Percentiles rank a stretch among this genome's conserved stretches.
These are phyloP conservation scores for Wickerhamiella azyma DNA, from an alignment of 805 yeast genomes.

Conservation along the genomic window DNA sequence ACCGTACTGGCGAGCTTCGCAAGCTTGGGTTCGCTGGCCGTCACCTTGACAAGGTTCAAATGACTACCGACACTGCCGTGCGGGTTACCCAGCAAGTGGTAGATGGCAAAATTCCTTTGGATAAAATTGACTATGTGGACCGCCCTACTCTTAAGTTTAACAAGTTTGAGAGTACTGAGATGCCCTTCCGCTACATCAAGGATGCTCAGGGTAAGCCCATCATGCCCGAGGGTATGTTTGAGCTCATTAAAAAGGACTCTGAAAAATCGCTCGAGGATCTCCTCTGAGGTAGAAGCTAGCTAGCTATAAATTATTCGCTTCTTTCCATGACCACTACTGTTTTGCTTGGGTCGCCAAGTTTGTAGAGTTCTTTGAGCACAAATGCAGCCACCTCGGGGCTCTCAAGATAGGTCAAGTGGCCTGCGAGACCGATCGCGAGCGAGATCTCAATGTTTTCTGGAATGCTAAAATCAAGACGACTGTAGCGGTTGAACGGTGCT, in stretches of 20 bases:
- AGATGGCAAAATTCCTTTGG: slow-evolving; percentile 43
- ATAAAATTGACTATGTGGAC: slow-evolving; percentile 71
- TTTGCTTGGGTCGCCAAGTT: not conserved
- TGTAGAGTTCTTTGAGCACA: slow-evolving; percentile 42
- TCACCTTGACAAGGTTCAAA: slow-evolving; percentile 75
- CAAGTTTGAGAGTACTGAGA: slow-evolving; percentile 84
- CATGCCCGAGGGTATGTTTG: slow-evolving; percentile 83
- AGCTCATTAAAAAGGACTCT: slow-evolving; percentile 70
- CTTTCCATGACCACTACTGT: not conserved
- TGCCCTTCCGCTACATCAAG: slow-evolving; percentile 89
- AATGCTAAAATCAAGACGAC: slow-evolving; percentile 69
- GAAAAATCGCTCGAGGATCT: slow-evolving; percentile 38
- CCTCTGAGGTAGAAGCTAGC: too few species aligned
- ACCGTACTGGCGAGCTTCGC: slow-evolving; percentile 82
- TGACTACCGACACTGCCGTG: slow-evolving; percentile 97
- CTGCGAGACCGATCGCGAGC: slow-evolving; percentile 62
- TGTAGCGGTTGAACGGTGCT: slow-evolving; percentile 45
- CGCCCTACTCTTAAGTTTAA: slow-evolving; percentile 86
- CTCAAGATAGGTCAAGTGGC: slow-evolving; percentile 81
- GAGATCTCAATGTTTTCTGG: slow-evolving; percentile 73
- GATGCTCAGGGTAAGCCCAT: slow-evolving; percentile 58
- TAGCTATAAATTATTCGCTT: not conserved
- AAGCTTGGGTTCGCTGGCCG: slow-evolving; percentile 79
- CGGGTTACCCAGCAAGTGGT: slow-evolving; percentile 76
- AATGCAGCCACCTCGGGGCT: slow-evolving; percentile 76